A percentile compares a stretch with the other conserved stretches of the same genome.
Evolutionary conservation across 108 stramenopile species (phyloP).

Genomic region (Epithemia pelagica): DNA sequence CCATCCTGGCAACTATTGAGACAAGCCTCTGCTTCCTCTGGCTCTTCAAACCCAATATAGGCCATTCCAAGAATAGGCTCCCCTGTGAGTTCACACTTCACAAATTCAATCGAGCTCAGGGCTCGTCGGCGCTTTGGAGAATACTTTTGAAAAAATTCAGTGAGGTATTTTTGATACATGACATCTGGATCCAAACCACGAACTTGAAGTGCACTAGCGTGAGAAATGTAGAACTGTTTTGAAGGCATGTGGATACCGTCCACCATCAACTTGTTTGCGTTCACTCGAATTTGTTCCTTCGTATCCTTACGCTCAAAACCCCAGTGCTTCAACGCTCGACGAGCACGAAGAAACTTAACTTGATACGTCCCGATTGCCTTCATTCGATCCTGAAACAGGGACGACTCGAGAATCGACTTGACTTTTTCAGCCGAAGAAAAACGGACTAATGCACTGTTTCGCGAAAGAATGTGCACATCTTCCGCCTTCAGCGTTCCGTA

Average conservation of each 20-base stretch:
- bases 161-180: slow-evolving; percentile 49
- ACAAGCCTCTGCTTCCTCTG: slow-evolving; percentile 61
- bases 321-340: slow-evolving; percentile 56
- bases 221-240: slow-evolving; percentile 62
- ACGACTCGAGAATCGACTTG: slow-evolving; percentile 44
- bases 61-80: slow-evolving; percentile 18
- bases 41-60: slow-evolving; percentile 77
- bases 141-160: slow-evolving; percentile 63
- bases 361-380: slow-evolving; percentile 42
- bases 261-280: slow-evolving; percentile 46
- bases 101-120: slow-evolving; percentile 69
- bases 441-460: slow-evolving; percentile 52
- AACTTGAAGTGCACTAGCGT: slow-evolving; percentile 56
- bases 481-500: slow-evolving; percentile 38
- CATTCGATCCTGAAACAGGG: slow-evolving; percentile 39
- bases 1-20: slow-evolving; percentile 17
- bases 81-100: slow-evolving; percentile 59
- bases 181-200: slow-evolving; percentile 53
- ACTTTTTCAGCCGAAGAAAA: slow-evolving; percentile 57
- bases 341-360: slow-evolving; percentile 58
- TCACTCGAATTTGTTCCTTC: slow-evolving; percentile 36
- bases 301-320: slow-evolving; percentile 35
- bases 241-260: slow-evolving; percentile 72
- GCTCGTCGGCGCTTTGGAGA: slow-evolving; percentile 56
- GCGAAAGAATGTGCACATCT: slow-evolving; percentile 49